phyloP scores from a whole-genome alignment of 148 eudicot species.

The Dianthus caryophyllus region DNA sequence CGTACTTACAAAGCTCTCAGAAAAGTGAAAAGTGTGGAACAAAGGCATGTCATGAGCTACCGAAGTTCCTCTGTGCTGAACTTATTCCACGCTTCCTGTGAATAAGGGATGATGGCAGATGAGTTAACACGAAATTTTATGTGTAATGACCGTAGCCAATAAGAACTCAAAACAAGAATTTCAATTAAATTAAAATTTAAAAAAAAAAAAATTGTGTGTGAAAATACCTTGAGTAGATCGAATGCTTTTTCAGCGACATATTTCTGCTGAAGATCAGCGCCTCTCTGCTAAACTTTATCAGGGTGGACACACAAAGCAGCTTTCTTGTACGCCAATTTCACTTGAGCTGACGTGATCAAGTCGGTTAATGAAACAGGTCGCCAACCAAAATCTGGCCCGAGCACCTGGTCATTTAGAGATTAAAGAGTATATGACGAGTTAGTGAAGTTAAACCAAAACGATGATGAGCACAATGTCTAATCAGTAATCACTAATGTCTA shows the following conservation, averaged over 20 bases:
- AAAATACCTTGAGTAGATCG: conserved; percentile 80
- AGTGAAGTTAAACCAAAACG: not conserved
- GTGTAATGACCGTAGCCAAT: not conserved
- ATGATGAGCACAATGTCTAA: not conserved
- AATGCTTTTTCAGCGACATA: conserved; percentile 86
- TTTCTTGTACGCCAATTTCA: conserved; percentile 67
- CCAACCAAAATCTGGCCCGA: conserved; percentile 91
- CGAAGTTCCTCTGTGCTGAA: conserved; percentile 31
- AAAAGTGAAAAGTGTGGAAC: not conserved
- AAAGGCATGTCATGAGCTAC: conserved; percentile 10
- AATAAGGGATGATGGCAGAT: not conserved
- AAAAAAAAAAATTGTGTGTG: not conserved
- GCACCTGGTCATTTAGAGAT: conserved; percentile 44
- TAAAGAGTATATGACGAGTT: conserved; percentile 4
- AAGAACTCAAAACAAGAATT: not conserved
- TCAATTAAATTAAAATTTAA: no score
- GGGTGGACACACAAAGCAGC: conserved; percentile 90
- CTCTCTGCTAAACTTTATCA: conserved; percentile 91
- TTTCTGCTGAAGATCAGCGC: conserved; percentile 68
- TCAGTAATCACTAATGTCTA: not conserved
- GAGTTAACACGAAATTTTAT: not conserved
- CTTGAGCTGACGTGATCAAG: conserved; percentile 72
- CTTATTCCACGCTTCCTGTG: conserved; percentile 37
- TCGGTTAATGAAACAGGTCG: conserved; percentile 69
- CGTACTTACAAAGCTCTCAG: conserved; percentile 7